Conservation (phyloP, 2,329 filamentous ascomycete species). For the Nigrospora osmanthi region DNA sequence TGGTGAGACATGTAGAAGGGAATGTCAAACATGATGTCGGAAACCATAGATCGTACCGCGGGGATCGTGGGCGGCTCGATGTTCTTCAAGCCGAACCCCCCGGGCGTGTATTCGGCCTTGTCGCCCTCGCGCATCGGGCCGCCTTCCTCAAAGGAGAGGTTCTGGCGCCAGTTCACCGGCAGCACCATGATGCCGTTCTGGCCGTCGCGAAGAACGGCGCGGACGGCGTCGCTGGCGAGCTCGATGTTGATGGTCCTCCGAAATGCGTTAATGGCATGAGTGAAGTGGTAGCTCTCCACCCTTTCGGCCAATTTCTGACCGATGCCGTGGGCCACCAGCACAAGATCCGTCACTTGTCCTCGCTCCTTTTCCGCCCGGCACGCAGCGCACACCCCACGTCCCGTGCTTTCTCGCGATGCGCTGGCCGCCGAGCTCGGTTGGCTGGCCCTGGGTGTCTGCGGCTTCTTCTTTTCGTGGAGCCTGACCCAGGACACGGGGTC, state of each 20-base stretch:
- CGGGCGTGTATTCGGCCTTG: constrained; percentile 42
- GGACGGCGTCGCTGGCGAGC: constrained; percentile 66
- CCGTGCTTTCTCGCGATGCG: constrained; percentile 13
- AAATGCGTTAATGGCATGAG: constrained; percentile 88
- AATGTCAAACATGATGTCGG: constrained; percentile 96
- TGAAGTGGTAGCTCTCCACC: constrained; percentile 95
- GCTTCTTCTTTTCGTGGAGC: constrained; percentile 46
- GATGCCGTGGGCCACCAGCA: constrained; percentile 90
- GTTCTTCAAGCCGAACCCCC: constrained; percentile 65
- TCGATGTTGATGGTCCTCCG: constrained; percentile 81
- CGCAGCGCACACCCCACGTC: constrained; percentile 37
- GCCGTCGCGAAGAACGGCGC: constrained; percentile 63
- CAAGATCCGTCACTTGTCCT: constrained; percentile 73
- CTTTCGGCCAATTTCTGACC: constrained; percentile 93
- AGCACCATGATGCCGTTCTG: constrained; percentile 89
- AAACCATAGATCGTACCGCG: constrained; percentile 87
- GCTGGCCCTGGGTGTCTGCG: constrained; percentile 15
- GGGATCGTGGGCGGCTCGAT: constrained; percentile 89
- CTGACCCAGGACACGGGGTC: constrained; percentile 69
- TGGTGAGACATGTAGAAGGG: constrained; percentile 97
- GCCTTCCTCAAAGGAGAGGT: constrained; percentile 78
- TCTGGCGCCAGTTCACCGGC: constrained; percentile 89
- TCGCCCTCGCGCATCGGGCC: constrained; percentile 50
- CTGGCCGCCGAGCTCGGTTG: constrained; percentile 16
- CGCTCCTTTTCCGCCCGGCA: constrained; percentile 56